Evolutionary conservation across 1,284 basidiomycete species (phyloP).

Genomic region (Ganoderma resinaceum): DNA sequence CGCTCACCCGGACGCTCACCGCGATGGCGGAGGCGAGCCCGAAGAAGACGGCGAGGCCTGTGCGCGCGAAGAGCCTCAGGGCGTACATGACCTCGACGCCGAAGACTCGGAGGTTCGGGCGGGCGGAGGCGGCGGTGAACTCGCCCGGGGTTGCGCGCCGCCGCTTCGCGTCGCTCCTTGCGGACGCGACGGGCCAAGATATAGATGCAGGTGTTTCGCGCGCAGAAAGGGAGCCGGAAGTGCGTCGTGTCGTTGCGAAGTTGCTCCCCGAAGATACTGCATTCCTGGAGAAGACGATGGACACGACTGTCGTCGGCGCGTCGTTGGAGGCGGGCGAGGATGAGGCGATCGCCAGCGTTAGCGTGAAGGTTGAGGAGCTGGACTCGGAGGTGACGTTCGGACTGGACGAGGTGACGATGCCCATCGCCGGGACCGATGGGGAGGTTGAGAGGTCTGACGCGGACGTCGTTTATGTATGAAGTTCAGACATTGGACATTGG

Average conservation of each 20-base stretch:
- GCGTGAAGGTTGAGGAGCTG: constrained; percentile 26
- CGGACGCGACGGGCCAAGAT: constrained; percentile 14
- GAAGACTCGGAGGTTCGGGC: constrained; percentile 32
- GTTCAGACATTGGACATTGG: background rate
- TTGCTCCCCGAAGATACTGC: background rate
- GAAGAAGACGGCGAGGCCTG: constrained; percentile 13
- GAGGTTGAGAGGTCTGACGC: background rate
- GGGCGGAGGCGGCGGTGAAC: constrained; percentile 19
- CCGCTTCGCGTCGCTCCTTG: constrained; percentile 19
- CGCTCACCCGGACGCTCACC: constrained; percentile 4
- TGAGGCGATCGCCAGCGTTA: background rate
- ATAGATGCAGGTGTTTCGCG: background rate
- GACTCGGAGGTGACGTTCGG: constrained; percentile 30
- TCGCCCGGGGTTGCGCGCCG: constrained; percentile 21
- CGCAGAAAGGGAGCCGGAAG: background rate
- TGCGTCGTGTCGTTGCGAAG: background rate
- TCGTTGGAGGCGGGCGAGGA: background rate
- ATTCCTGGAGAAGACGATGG: background rate
- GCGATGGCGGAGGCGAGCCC: background rate
- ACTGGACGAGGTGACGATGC: constrained; percentile 35
- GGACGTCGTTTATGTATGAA: background rate
- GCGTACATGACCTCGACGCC: constrained; percentile 38
- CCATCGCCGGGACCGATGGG: constrained; percentile 13
- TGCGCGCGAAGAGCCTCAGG: constrained; percentile 36
- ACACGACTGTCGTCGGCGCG: background rate